Conservation (phyloP, 2,329 filamentous ascomycete genomes). For the Ophiostoma novo-ulmi region DNA sequence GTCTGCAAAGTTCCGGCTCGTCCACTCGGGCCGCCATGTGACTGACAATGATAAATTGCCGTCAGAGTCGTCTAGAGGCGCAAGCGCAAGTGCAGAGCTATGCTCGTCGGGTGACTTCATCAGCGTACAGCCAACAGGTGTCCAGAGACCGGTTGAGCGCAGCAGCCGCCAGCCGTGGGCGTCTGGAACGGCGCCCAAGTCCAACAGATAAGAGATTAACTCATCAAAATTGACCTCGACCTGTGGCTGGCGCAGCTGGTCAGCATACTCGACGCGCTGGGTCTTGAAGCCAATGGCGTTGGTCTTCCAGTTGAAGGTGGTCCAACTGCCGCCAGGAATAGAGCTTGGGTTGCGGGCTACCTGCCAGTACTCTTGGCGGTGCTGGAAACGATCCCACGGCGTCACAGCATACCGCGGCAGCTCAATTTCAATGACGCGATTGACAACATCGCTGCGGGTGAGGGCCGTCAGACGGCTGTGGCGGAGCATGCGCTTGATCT, state of each 20-base stretch:
- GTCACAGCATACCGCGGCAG: constrained; percentile 60
- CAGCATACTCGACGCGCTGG: constrained; percentile 59
- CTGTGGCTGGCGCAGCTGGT: constrained; percentile 50
- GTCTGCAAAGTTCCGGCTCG: constrained; percentile 45
- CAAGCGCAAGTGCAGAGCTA: constrained; percentile 48
- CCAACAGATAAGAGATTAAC: constrained; percentile 56
- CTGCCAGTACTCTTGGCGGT: constrained; percentile 55
- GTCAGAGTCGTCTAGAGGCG: constrained; percentile 55
- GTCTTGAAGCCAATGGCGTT: constrained; percentile 57
- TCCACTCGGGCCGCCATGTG: constrained; percentile 53
- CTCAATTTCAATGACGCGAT: constrained; percentile 62
- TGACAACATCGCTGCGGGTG: constrained; percentile 59
- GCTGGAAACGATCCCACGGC: constrained; percentile 51
- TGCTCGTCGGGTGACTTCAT: constrained; percentile 49
- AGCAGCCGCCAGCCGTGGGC: constrained; percentile 54
- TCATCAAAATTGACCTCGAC: constrained; percentile 54
- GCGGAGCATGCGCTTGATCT: constrained; percentile 54
- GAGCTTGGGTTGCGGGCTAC: constrained; percentile 47
- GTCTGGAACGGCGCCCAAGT: constrained; percentile 58
- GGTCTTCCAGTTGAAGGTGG: constrained; percentile 61
- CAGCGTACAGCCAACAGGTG: constrained; percentile 53
- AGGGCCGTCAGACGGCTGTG: constrained; percentile 54
- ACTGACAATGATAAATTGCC: constrained; percentile 54
- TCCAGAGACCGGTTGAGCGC: constrained; percentile 55
- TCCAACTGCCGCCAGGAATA: constrained; percentile 59